A percentile compares a stretch with the other conserved stretches of the same genome.
Evolutionary conservation across 2,329 filamentous ascomycete genomes (phyloP).

Genomic region (Paecilomyces dactylethromorphus): DNA sequence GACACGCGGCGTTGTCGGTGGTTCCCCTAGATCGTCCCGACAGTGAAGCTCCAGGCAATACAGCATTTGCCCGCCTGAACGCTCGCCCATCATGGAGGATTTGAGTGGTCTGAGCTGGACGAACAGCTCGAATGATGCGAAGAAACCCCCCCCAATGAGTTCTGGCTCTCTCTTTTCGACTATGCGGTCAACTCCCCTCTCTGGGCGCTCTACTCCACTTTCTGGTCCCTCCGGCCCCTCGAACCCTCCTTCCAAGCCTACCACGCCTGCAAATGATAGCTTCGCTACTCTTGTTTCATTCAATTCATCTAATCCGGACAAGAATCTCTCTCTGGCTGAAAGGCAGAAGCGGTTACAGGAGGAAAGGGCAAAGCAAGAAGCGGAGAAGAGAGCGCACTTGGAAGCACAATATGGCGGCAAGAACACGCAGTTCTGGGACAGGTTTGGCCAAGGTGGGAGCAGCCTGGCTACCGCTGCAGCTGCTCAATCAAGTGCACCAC

Average conservation of each 20-base stretch:
- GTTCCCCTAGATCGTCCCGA: slow-evolving; percentile 9
- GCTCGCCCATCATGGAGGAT: slow-evolving; percentile 38
- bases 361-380: slow-evolving; percentile 67
- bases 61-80: background rate
- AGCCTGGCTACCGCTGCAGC: slow-evolving; percentile 37
- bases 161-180: slow-evolving; percentile 28
- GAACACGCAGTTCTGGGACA: slow-evolving; percentile 68
- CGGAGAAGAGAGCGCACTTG: slow-evolving; percentile 62
- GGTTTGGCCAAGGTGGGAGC: slow-evolving; percentile 52
- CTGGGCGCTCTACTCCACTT: slow-evolving; percentile 39
- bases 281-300: slow-evolving; percentile 64
- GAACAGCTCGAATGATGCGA: slow-evolving; percentile 25
- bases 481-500: slow-evolving; percentile 19
- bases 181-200: slow-evolving; percentile 30
- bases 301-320: slow-evolving; percentile 38
- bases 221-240: slow-evolving; percentile 23
- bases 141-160: slow-evolving; percentile 31
- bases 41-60: slow-evolving; percentile 12
- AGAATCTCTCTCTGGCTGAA: slow-evolving; percentile 63
- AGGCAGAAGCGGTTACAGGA: slow-evolving; percentile 66
- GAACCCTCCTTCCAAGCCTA: slow-evolving; percentile 32
- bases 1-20: background rate
- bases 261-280: slow-evolving; percentile 40
- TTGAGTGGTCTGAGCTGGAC: slow-evolving; percentile 41
- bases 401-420: slow-evolving; percentile 68